Conservation (phyloP, 306 rosid genomes). For the Dalbergia oliveri region DNA sequence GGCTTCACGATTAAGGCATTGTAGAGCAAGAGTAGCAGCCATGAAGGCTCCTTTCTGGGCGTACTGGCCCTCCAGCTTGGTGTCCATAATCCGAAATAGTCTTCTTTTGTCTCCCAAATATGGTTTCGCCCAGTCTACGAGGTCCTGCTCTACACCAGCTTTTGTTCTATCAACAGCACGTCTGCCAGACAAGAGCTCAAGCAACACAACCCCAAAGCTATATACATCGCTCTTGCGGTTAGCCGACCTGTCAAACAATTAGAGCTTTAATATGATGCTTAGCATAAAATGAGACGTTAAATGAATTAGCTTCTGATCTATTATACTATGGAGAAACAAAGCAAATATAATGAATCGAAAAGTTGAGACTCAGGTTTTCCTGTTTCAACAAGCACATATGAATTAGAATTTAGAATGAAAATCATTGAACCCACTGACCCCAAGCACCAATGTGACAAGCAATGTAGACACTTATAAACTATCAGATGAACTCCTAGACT, state of each 20-base stretch:
- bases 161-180: slow-evolving; percentile 83
- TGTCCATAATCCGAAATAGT: slow-evolving; percentile 89
- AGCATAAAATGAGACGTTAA: slow-evolving; percentile 6
- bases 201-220: slow-evolving; percentile 87
- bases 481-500: neutral
- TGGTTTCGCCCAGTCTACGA: slow-evolving; percentile 89
- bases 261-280: slow-evolving; percentile 31
- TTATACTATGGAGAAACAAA: slow-evolving; percentile 22
- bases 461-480: slow-evolving; percentile 5
- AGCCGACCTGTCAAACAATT: slow-evolving; percentile 67
- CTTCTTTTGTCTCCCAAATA: slow-evolving; percentile 77
- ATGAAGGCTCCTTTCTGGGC: slow-evolving; percentile 74
- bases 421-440: neutral
- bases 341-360: slow-evolving; percentile 4
- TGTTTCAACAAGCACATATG: neutral
- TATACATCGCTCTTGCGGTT: slow-evolving; percentile 90
- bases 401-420: slow-evolving; percentile 16
- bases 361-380: slow-evolving; percentile 3
- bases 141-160: slow-evolving; percentile 72
- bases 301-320: slow-evolving; percentile 7
- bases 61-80: slow-evolving; percentile 85
- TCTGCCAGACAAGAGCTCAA: slow-evolving; percentile 82
- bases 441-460: neutral
- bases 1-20: slow-evolving; percentile 73
- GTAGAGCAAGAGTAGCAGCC: slow-evolving; percentile 74